Percentiles rank a stretch among this genome's conserved stretches.
These are phyloP conservation scores for Gossypium raimondii DNA, from an alignment of 345 rosid genomes.

Conservation along the genomic window DNA sequence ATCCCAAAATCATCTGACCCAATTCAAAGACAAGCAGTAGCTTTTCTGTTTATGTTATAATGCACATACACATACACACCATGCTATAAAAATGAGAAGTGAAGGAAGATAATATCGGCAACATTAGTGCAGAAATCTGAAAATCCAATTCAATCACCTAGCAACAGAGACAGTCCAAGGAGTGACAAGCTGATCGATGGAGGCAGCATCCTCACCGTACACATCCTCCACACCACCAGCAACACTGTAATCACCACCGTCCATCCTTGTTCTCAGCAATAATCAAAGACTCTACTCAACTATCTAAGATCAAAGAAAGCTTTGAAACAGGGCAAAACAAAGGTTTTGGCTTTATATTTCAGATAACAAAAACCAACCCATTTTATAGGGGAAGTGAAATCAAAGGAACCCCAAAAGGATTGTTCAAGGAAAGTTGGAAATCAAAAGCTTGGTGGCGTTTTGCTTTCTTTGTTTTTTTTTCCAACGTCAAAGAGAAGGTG, in stretches of 20 bases:
- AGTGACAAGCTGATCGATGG: constrained; percentile 79
- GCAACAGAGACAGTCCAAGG: constrained; percentile 92
- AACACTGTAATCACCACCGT: constrained; percentile 35
- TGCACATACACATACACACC: neutral
- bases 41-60: too few relatives aligned
- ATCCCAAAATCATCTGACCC: too few relatives aligned
- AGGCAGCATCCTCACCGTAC: constrained; percentile 77
- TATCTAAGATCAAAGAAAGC: constrained; percentile 24
- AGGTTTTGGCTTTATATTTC: neutral
- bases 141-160: constrained; percentile 40
- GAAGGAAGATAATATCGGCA: neutral
- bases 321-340: neutral
- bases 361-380: neutral
- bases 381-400: constrained; percentile 18
- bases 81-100: neutral
- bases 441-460: neutral
- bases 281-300: constrained; percentile 21
- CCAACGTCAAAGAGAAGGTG: constrained; percentile 23
- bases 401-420: neutral
- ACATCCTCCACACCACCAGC: constrained; percentile 65
- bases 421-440: constrained; percentile 21
- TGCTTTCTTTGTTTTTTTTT: neutral
- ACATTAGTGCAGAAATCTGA: neutral
- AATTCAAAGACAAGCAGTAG: too few relatives aligned
- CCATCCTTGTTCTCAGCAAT: constrained; percentile 27